These are phyloP conservation scores for Bipolaris oryzae DNA, from an alignment of 2,329 filamentous ascomycete genomes.

Conservation along the genomic window DNA sequence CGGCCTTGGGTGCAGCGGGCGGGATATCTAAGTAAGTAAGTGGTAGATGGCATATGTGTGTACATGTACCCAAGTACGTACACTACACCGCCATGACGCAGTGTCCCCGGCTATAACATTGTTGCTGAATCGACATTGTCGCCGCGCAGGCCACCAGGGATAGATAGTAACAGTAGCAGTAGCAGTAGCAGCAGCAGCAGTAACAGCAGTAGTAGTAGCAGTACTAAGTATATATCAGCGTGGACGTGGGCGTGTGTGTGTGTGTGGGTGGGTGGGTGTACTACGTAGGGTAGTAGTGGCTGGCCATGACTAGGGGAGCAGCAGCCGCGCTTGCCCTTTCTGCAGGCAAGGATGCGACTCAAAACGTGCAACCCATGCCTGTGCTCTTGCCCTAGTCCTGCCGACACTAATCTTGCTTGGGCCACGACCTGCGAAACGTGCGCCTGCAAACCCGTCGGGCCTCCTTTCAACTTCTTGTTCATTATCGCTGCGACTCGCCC, in stretches of 20 bases:
- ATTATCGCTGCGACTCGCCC: constrained; percentile 1
- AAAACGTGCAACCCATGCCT: constrained; percentile 18
- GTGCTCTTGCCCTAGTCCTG: constrained; percentile 8
- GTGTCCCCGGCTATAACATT: too few species aligned
- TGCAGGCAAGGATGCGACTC: constrained; percentile 13
- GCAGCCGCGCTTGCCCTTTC: constrained; percentile 16
- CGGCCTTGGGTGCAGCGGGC: not conserved
- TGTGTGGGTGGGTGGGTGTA: not conserved
- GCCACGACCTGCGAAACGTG: constrained; percentile 32
- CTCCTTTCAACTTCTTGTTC: constrained; percentile 30
- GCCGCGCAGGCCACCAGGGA: too few species aligned
- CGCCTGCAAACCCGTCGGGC: constrained; percentile 31
- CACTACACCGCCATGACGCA: too few species aligned
- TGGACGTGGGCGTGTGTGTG: not conserved
- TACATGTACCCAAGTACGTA: not conserved
- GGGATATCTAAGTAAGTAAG: too few species aligned
- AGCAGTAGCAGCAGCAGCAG: too few species aligned
- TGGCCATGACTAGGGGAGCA: constrained; percentile 7
- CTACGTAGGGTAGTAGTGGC: too few species aligned
- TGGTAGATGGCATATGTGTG: not conserved
- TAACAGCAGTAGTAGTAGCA: too few species aligned
- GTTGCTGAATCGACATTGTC: too few species aligned
- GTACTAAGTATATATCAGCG: too few species aligned
- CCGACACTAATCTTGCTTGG: constrained; percentile 14
- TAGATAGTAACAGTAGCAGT: too few species aligned